Base-by-base conservation (phyloP, 2,329 filamentous ascomycete species). In the Fusarium goolgardi region DNA sequence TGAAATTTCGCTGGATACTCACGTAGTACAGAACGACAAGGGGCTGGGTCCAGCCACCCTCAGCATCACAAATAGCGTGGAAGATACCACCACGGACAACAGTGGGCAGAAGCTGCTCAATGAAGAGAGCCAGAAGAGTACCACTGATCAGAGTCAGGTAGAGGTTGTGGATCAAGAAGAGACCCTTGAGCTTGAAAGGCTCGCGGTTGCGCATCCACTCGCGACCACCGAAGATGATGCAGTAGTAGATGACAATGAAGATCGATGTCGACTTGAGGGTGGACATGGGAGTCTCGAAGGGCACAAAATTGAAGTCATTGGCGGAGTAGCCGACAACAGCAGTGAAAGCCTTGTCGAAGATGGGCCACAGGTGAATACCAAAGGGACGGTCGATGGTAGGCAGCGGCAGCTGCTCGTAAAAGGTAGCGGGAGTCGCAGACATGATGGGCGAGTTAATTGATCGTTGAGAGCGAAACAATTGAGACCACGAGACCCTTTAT, bases 101-200 rank as follows among this genome's bases (percentile, higher is more conserved):
- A 20, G 91, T 96, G 45, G 95, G 92, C 59, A 97, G 83, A 67
- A 99, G 84, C 83, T 98, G 92, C 85, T 98, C 96, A 73, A 94
- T 82, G 80, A 96, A 98, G 73, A 99, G 89, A 57, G 85, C 90
- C 76, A 99, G 81, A 53, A 99, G 87, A 52, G 88, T 84, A 63
- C 83, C 91, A 79, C 93, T 97, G 83, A 97, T 93, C 71, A 88
- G 83, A 47, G 95, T 98, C 77, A 99, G 85, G 83, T 94, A 90
- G 76, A 98, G 91, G 86, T 99, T 99, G 88, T 99, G 95, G 78
- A 97, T 87, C 83, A 97, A 92, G 86, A 98, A 98, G 61, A 96
- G 84, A 18, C 86, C 84, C 84, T 93, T 96, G 77, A 98, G 88
- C 86, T 96, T 92, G 83, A 96, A 91, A 23, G 95, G 86, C 77